Base-by-base conservation (phyloP, 2,329 filamentous ascomycete species). In the Hypoxylon sp. region DNA sequence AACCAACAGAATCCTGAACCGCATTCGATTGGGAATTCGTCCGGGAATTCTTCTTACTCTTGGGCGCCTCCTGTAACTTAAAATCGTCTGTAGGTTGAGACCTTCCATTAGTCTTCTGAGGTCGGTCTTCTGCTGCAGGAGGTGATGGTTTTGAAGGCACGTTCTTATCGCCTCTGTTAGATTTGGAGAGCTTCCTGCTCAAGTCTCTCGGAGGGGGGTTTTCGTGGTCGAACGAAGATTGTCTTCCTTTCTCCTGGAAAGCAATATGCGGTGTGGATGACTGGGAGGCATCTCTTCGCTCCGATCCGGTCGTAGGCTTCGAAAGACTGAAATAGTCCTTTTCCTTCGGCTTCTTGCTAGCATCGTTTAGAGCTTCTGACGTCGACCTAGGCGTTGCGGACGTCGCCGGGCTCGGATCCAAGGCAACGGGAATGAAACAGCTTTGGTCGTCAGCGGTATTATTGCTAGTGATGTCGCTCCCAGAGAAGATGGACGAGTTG, bases 261-360 rank as follows among this genome's bases (percentile, higher is more conserved):
- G 94, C 92, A 74, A 97, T 97, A 76, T 97, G 94, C n/a, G 94
- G 93, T 14, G 93, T 94, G 1, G 90, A 87, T 65, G 82, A 78
- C 61, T 83, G 82, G 1, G 85, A 86, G 47, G 86, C 86, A 14
- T 75, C 76, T 52, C 83, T 84, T 72, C 81, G 85, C 56, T 87
- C 84, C 2, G 79, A 71, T 14, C 80, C 72, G 2, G 77, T 66
- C 22, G 79, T 72, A n/a, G 80, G 76, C 76, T 84, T 86, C 35
- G 81, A 68, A 5, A 81, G 74, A 55, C 79, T 82, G 75, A 91
- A 91, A 72, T 91, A 91, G 70, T 92, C 90, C 68, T 84, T 87
- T 24, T 88, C 84, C 69, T 83, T 84, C 60, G 73, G 74, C 56
- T 80, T 81, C 76, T 83, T 85, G 42, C 80, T 79, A 35, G 80